Evolutionary conservation across 2,329 filamentous ascomycete genomes (phyloP), one percentile per base, ranked within the genome.

Genomic region (Fusarium beomiforme): DNA sequence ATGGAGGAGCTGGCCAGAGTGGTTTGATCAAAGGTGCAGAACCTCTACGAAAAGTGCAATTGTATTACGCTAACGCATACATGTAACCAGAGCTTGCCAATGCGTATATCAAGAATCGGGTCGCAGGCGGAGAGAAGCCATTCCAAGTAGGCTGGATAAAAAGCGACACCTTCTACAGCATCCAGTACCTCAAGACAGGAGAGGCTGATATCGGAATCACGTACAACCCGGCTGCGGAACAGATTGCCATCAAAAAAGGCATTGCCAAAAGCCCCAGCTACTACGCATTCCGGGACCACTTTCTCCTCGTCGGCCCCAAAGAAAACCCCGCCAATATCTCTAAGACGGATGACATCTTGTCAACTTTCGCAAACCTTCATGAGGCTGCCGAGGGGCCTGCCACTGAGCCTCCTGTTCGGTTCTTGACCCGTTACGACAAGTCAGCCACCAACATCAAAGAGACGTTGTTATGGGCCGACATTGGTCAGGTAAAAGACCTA

Each of bases 361-460:
- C 71, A n/a, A 82, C 77, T 23, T 83, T 82, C 55, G 76, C 78
- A 10, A 73, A 69, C 16, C 71, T 85, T 9, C 78, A 78, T 24
- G 66, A 76, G 1, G 78, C 80, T 6, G 80, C 80, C 2, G 78
- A 82, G 37, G 78, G 74, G 4, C 76, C 74, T 6, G 68, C 65
- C 0, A 81, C 79, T 0, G 69, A 77, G 4, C 73, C 78, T 0
- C 78, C 80, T 0, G 79, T 84, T 4, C 79, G 82, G 17, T 86
- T 85, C 56, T 73, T 85, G 14, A 81, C 77, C 33, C 79, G 84
- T 2, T 86, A 80, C 53, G 84, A 86, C 66, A 86, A 85, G 71
- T 85, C 83, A 5, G 84, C 84, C 1, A 85, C 83, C 6, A 86
- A 85, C 64, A 84, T 86, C 53, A 85, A 85, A 63, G 85, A 86